Conservation (phyloP, 805 yeast genomes). For the Saccharomycopsis sp. region DNA sequence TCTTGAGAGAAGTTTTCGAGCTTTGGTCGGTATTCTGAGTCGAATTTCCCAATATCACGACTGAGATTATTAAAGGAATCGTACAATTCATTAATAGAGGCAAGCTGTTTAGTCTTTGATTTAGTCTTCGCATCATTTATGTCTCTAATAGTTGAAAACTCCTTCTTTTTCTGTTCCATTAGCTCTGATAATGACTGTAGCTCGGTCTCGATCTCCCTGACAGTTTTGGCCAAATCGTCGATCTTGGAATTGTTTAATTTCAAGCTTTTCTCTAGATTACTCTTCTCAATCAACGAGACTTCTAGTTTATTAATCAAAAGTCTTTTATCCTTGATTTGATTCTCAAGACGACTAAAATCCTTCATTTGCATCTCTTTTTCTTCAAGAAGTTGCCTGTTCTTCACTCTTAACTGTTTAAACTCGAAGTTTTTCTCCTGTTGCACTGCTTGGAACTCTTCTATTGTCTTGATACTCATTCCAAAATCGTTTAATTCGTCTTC, state of each 20-base stretch:
- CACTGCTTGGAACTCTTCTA: slow-evolving; percentile 40
- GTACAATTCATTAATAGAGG: background rate
- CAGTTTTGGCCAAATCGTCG: slow-evolving; percentile 20
- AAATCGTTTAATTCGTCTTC: slow-evolving; percentile 32
- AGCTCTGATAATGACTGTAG: background rate
- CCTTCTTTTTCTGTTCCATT: background rate
- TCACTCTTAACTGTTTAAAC: slow-evolving; percentile 36
- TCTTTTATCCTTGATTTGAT: slow-evolving; percentile 45
- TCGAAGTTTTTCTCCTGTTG: slow-evolving; percentile 34
- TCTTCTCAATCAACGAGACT: slow-evolving; percentile 41
- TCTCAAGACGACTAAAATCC: slow-evolving; percentile 42
- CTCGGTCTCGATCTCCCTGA: slow-evolving; percentile 11
- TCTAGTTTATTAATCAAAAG: slow-evolving; percentile 49
- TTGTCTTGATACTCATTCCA: slow-evolving; percentile 26
- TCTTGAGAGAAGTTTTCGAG: background rate
- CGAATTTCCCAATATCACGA: background rate
- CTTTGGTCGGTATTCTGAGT: background rate
- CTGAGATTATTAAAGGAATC: background rate
- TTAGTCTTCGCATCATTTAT: background rate
- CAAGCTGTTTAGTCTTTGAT: background rate
- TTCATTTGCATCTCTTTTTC: slow-evolving; percentile 40
- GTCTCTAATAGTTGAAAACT: background rate
- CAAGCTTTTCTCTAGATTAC: slow-evolving; percentile 34
- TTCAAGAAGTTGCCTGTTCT: slow-evolving; percentile 30
- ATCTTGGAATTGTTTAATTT: slow-evolving; percentile 31